These are phyloP conservation scores for Royoungia palumana DNA, from an alignment of 768 basidiomycete species.

Conservation along the genomic window DNA sequence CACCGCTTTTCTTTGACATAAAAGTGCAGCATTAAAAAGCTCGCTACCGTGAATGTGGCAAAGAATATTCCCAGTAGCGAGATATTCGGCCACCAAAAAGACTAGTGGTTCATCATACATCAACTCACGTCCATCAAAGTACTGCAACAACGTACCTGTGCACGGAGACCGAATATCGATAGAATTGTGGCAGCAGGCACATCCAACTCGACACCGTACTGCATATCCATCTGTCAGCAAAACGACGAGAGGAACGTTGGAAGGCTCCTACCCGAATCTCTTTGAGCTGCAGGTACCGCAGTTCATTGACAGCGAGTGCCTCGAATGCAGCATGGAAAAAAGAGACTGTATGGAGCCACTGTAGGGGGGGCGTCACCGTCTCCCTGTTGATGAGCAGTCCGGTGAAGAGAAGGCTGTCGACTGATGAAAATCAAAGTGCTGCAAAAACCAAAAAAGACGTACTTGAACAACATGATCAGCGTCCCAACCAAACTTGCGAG, in stretches of 20 bases:
- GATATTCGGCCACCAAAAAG: slow-evolving; percentile 99
- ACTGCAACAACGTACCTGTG: slow-evolving; percentile 57
- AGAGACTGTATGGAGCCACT: slow-evolving; percentile 87
- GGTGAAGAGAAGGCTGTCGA: slow-evolving; percentile 82
- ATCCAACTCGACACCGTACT: slow-evolving; percentile 97
- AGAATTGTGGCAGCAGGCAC: slow-evolving; percentile 95
- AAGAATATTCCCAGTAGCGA: slow-evolving; percentile 84
- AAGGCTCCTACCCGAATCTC: slow-evolving; percentile 71
- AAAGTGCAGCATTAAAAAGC: slow-evolving; percentile 79
- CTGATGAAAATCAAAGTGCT: slow-evolving; percentile 5
- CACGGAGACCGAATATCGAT: slow-evolving; percentile 87
- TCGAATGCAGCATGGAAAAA: slow-evolving; percentile 99
- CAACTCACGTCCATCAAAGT: slow-evolving; percentile 3
- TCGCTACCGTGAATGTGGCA: slow-evolving; percentile 67
- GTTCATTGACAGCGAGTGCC: slow-evolving; percentile 95
- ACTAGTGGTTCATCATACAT: slow-evolving; percentile 36
- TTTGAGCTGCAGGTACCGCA: slow-evolving; percentile 89
- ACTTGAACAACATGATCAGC: slow-evolving; percentile 98
- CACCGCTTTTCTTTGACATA: slow-evolving; percentile 76
- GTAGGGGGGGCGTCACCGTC: slow-evolving; percentile 64
- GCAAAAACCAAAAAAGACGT: slow-evolving; percentile 31
- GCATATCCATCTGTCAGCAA: slow-evolving; percentile 10
- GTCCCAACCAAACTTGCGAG: slow-evolving; percentile 95
- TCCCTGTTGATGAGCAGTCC: slow-evolving; percentile 94
- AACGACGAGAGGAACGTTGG: not conserved